A percentile compares a stretch with the other conserved stretches of the same genome.
Evolutionary conservation across 73 alveolate genomes (phyloP).

Genomic region (Paramecium sexaurelia): DNA sequence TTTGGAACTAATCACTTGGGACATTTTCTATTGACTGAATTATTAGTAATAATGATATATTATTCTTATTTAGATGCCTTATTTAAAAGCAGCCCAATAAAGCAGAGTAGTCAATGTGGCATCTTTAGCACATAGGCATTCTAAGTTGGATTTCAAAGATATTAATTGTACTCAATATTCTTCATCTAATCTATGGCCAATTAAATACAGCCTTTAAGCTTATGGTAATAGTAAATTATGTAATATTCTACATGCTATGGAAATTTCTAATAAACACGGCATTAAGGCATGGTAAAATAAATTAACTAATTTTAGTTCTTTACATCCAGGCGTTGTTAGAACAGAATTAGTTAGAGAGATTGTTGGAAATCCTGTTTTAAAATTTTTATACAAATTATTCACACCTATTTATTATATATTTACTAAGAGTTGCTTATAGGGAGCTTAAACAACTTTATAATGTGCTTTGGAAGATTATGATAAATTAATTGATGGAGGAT

Average conservation of each 20-base stretch:
- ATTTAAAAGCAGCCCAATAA: slow-evolving; percentile 35
- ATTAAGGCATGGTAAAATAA: slow-evolving; percentile 3
- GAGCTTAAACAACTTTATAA: slow-evolving; percentile 60
- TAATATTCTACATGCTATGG: slow-evolving; percentile 60
- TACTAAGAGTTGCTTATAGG: slow-evolving; percentile 16
- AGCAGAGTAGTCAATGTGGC: slow-evolving; percentile 64
- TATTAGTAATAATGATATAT: not conserved
- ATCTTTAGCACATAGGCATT: slow-evolving; percentile 40
- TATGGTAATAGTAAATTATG: slow-evolving; percentile 61
- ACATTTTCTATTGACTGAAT: slow-evolving; percentile 61
- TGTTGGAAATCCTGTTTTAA: not conserved
- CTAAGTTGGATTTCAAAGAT: slow-evolving; percentile 42
- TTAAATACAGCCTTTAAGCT: not conserved
- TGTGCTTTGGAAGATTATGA: slow-evolving; percentile 55
- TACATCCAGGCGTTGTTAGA: slow-evolving; percentile 67
- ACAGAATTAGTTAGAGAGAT: slow-evolving; percentile 59
- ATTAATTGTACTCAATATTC: slow-evolving; percentile 2
- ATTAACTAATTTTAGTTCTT: not conserved
- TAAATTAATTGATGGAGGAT: slow-evolving; percentile 50
- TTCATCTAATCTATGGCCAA: slow-evolving; percentile 3
- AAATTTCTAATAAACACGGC: slow-evolving; percentile 18
- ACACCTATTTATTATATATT: slow-evolving; percentile 23
- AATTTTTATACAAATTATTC: not conserved
- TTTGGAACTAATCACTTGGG: slow-evolving; percentile 65
- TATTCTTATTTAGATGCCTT: not conserved